Evolutionary conservation across 495 filamentous ascomycete genomes (phyloP).

Genomic region (Podospora fimiseda): DNA sequence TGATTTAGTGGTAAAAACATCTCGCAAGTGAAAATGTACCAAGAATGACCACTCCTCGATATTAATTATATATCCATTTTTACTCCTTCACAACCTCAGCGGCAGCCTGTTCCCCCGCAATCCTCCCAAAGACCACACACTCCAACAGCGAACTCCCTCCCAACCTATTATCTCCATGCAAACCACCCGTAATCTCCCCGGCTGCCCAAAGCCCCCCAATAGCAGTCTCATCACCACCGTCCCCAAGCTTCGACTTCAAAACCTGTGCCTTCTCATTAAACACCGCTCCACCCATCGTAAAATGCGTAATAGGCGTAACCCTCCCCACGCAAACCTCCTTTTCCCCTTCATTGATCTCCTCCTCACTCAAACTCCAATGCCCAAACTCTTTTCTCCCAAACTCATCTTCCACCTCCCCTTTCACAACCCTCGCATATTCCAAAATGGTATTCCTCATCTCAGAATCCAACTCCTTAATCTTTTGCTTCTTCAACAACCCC

Average conservation of each 20-base stretch:
- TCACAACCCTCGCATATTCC: slow-evolving; percentile 39
- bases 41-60: background rate
- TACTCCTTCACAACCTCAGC: background rate
- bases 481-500: slow-evolving; percentile 47
- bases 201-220: slow-evolving; percentile 47
- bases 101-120: slow-evolving; percentile 46
- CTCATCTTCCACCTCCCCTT: slow-evolving; percentile 29
- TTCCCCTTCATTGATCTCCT: slow-evolving; percentile 23
- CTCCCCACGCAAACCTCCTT: slow-evolving; percentile 47
- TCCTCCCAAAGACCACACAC: slow-evolving; percentile 55
- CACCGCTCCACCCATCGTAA: slow-evolving; percentile 52
- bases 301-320: slow-evolving; percentile 56
- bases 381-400: slow-evolving; percentile 45
- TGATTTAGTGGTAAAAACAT: too few relatives aligned
- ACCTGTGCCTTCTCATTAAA: slow-evolving; percentile 41
- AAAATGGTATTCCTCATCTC: slow-evolving; percentile 35
- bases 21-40: too few relatives aligned
- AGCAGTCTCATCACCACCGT: slow-evolving; percentile 21
- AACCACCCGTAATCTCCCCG: slow-evolving; percentile 50
- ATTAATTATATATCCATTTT: background rate
- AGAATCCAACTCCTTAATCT: slow-evolving; percentile 41
- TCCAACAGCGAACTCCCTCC: slow-evolving; percentile 48
- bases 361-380: slow-evolving; percentile 42
- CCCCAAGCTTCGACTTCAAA: slow-evolving; percentile 25
- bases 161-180: slow-evolving; percentile 50